Evolutionary conservation across 169 alveolate species (phyloP), one percentile per base, ranked within the genome.

Genomic region (Plasmodium coatneyi): DNA sequence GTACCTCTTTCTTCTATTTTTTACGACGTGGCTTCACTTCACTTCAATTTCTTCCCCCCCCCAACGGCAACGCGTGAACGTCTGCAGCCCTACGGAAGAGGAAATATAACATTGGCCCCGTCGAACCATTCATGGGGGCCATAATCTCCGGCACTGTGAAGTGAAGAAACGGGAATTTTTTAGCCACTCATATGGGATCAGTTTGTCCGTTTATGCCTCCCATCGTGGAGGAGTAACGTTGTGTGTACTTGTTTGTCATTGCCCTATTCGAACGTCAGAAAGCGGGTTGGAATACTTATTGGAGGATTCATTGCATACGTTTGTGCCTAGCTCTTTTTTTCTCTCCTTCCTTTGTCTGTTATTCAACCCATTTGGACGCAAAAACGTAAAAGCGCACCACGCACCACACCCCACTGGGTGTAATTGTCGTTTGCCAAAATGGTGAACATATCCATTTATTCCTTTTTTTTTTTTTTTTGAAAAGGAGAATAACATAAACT

Each of bases 41-140:
- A 25, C 36, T 66, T 22, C 76, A 19, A 66, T 66, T 66, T 28
- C 36, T 66, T 5, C 76, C 30, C 76, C 30, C 30, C 36, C 76
- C 2, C 76, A 66, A 66, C 36, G 30, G 39, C 76, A 66, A 19
- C 76, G 39, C 36, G 19, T 7, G 30, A 36, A 22, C 36, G 25
- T 66, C 14, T 66, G 30, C 30, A 86, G 93, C 83, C 32, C 80
- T 70, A 56, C 78, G 93, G 70, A 76, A 34, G 36, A 74, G 93
- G 34, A 86, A 74, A 76, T 34, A 86, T 76, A 86, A 36, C 22
- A 34, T 52, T 52, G 93, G 93, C 12, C 66, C 56, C n/a, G 86
- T 86, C 4, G 93, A 86, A 14, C 93, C 93, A 86, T 52, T 86
- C 66, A 86, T 81, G 32, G 93, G 93, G 34, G 71, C 78, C 16